Evolutionary conservation across 176 grass and related monocot species (phyloP).

Genomic region (Ensete ventricosum): DNA sequence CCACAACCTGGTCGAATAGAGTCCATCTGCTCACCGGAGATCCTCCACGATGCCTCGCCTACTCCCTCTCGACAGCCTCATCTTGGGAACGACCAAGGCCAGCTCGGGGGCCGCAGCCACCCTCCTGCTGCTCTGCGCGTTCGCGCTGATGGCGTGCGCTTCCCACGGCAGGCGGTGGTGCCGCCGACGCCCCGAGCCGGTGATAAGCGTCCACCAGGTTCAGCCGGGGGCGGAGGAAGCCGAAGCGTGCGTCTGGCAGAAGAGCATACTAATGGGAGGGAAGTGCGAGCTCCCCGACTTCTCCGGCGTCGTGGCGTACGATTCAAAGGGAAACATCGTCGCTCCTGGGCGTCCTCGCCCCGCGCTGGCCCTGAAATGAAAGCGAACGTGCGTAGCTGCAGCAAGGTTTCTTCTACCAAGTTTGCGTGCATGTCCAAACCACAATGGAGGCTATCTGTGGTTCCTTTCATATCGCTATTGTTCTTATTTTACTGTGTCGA

Average conservation of each 20-base stretch:
- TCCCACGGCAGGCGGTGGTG: slow-evolving; percentile 49
- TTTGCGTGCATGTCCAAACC: too few species aligned
- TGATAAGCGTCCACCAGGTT: slow-evolving; percentile 66
- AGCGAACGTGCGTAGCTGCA: neutral
- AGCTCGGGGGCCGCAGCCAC: slow-evolving; percentile 25
- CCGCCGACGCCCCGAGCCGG: slow-evolving; percentile 56
- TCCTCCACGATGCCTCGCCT: neutral
- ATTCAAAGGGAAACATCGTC: slow-evolving; percentile 62
- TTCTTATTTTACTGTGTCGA: too few species aligned
- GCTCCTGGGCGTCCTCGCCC: slow-evolving; percentile 38
- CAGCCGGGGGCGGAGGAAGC: slow-evolving; percentile 30
- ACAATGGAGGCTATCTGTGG: too few species aligned
- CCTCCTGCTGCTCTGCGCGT: slow-evolving; percentile 51
- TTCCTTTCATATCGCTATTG: too few species aligned
- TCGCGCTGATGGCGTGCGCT: slow-evolving; percentile 47
- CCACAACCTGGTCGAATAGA: neutral
- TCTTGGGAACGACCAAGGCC: neutral
- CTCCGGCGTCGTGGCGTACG: slow-evolving; percentile 75
- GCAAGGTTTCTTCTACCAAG: too few species aligned
- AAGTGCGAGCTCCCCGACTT: slow-evolving; percentile 94
- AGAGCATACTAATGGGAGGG: slow-evolving; percentile 75
- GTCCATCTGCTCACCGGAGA: neutral
- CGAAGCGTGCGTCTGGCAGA: slow-evolving; percentile 69
- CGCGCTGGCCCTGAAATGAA: neutral
- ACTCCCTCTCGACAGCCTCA: neutral